Evolutionary conservation across 352 stramenopile species (phyloP), one percentile per base, ranked within the genome.

Genomic region (Phytophthora pluvialis): DNA sequence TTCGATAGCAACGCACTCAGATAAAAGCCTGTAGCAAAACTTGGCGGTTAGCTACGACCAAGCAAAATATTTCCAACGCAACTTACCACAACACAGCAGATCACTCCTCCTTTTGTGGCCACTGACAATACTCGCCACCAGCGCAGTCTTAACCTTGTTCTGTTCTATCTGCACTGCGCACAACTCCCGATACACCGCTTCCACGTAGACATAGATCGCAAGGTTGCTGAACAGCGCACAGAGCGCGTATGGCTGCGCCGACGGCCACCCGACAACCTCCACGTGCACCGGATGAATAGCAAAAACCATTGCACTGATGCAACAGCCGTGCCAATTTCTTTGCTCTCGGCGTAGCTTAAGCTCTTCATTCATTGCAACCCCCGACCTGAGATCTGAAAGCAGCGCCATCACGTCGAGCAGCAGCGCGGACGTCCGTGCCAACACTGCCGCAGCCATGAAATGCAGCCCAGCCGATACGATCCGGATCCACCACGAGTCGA

Each of bases 261-360:
- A 93, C 26, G 83, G 78, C 83, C 85, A 94, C 10, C 49, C 80
- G 25, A 94, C 67, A 29, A 92, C 73, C 40, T 94, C 83, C 26
- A 89, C 75, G 39, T 89, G 65, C 35, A 88, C 60, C 7, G 86
- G 86, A 35, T 94, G 86, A 4, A 90, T 64, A 11, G 67, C 64
- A 54, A 80, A 92, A n/a, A 91, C 8, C 39, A 77, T 55, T 15
- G 77, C 60, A 39, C 72, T 84, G 35, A 91, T 43, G 1, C 73
- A 60, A 46, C 74, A 86, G 16, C 75, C 70, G 6, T 60, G 43
- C 26, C 28, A 65, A 35, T 62, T 32, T 3, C 31, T 39, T 10
- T 21, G 61, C 36, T 54, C 43, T 46, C 50, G 56, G 2, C 15
- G 12, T 36, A 4, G 16, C 25, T 36, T 33, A 15, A 15, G 6